Evolutionary conservation across 2,329 filamentous ascomycete genomes (phyloP).

Genomic region (Nothophaeocryptopus gaeumannii): DNA sequence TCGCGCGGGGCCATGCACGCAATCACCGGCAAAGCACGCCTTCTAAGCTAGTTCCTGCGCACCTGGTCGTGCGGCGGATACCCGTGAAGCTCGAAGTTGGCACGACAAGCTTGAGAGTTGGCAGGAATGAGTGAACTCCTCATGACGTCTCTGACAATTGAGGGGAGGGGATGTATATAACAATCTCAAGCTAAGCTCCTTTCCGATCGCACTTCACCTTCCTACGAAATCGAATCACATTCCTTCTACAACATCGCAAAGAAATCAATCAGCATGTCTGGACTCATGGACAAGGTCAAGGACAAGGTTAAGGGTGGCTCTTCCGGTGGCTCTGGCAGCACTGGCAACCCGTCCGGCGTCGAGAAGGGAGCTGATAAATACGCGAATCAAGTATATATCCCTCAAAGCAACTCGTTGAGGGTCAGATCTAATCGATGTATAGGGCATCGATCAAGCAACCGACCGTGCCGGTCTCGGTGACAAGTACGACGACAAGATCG

Average conservation of each 20-base stretch:
- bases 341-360: constrained; percentile 11
- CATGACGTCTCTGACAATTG: constrained; percentile 3
- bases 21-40: too few species aligned
- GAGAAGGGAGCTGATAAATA: constrained; percentile 20
- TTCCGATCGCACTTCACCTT: background rate
- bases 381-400: constrained; percentile 18
- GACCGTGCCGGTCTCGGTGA: constrained; percentile 23
- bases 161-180: background rate
- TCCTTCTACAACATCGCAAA: background rate
- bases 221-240: too few species aligned
- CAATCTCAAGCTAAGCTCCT: too few species aligned
- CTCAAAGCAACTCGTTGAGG: too few species aligned
- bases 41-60: too few species aligned
- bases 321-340: background rate
- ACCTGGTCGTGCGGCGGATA: too few species aligned
- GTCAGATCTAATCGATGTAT: background rate
- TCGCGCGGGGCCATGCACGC: too few species aligned
- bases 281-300: constrained; percentile 27
- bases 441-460: constrained; percentile 22
- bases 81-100: constrained; percentile 4
- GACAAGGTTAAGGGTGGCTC: constrained; percentile 19
- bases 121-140: background rate
- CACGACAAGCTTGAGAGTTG: constrained; percentile 7
- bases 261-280: constrained; percentile 19
- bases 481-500: constrained; percentile 28